These are phyloP conservation scores for Penicillium brasilianum DNA, from an alignment of 2,329 filamentous ascomycete genomes.

Conservation along the genomic window DNA sequence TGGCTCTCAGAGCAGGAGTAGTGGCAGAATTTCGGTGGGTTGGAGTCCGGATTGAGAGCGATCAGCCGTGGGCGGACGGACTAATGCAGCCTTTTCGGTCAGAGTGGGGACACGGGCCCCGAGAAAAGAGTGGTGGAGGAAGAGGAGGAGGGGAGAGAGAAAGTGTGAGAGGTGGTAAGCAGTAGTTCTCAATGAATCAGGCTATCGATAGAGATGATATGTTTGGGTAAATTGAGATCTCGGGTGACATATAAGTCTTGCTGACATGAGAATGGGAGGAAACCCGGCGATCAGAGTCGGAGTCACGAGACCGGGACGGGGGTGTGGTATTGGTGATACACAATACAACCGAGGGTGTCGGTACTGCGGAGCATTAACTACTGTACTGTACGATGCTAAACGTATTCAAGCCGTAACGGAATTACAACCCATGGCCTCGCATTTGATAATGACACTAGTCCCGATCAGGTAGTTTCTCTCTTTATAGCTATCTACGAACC, in stretches of 20 bases:
- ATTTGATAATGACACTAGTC: not conserved
- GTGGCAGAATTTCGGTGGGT: conserved; percentile 28
- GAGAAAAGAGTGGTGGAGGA: conserved; percentile 4
- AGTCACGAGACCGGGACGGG: conserved; percentile 3
- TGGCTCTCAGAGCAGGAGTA: conserved; percentile 26
- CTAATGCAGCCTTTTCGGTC: conserved; percentile 36
- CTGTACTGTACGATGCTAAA: no score
- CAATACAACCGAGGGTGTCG: not conserved
- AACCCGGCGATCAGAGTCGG: not conserved
- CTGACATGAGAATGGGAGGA: not conserved
- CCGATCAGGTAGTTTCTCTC: not conserved
- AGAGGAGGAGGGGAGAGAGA: not conserved
- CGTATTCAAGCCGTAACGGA: not conserved
- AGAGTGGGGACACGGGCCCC: conserved; percentile 28
- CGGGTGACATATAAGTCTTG: conserved; percentile 2
- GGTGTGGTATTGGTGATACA: not conserved
- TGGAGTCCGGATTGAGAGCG: conserved; percentile 34
- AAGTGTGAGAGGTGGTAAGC: not conserved
- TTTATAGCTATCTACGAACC: no score
- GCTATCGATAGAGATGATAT: not conserved
- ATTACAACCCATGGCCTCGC: not conserved
- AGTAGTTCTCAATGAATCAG: not conserved
- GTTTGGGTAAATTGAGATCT: not conserved
- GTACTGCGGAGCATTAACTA: not conserved
- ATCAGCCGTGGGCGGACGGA: conserved; percentile 34